phyloP scores from a whole-genome alignment of 148 eudicot genomes.

The Arbutus unedo region DNA sequence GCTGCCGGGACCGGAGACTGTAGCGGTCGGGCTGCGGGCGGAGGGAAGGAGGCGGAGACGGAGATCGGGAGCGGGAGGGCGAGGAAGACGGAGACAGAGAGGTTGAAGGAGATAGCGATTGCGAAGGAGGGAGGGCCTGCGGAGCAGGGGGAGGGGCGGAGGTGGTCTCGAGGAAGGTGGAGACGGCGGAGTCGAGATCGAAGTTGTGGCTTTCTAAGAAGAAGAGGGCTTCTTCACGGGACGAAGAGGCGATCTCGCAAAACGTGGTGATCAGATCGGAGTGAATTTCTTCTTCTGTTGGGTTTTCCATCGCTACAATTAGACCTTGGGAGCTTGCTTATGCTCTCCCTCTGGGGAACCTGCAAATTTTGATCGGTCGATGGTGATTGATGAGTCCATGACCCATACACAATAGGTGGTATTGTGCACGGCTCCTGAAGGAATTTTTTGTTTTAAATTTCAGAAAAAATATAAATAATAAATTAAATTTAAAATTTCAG shows the following conservation, averaged over 20 bases:
- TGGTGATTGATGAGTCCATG: neutral
- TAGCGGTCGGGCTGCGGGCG: conserved; percentile 26
- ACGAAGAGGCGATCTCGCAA: conserved; percentile 57
- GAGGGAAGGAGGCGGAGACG: conserved; percentile 34
- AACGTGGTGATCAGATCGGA: conserved; percentile 41
- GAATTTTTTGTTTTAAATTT: no score
- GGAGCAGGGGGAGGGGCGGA: conserved; percentile 13
- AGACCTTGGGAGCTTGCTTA: neutral
- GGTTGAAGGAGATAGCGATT: neutral
- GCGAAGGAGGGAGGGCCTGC: conserved; percentile 14
- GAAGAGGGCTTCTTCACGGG: conserved; percentile 58
- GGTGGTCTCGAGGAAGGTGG: conserved; percentile 68
- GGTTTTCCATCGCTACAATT: conserved; percentile 14
- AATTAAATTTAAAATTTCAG: no score
- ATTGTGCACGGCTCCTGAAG: neutral
- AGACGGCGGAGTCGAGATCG: conserved; percentile 75
- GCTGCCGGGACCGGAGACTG: conserved; percentile 40
- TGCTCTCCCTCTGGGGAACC: neutral
- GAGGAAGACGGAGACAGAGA: conserved; percentile 34
- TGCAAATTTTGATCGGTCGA: neutral
- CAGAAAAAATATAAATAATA: no score
- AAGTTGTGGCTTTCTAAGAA: conserved; percentile 71
- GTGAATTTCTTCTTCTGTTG: conserved; percentile 18
- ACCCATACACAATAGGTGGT: neutral
- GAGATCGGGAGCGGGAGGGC: conserved; percentile 50